Evolutionary conservation across 2,329 filamentous ascomycete species (phyloP).

Genomic region (Coniochaeta sp.): DNA sequence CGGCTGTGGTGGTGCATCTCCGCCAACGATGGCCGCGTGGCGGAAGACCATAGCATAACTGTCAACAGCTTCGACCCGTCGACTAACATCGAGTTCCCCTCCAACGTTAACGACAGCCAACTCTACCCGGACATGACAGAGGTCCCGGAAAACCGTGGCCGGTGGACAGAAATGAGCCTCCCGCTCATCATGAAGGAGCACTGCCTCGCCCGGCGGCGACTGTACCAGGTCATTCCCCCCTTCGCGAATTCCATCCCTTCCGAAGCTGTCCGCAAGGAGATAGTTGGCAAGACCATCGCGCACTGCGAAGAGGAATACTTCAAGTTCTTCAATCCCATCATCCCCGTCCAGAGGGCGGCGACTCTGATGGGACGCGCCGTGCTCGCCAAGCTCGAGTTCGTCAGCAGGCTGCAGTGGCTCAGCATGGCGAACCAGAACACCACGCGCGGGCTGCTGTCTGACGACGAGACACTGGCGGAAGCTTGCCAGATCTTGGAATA

Average conservation of each 20-base stretch:
- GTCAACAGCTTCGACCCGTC: constrained; percentile 27
- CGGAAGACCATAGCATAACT: constrained; percentile 46
- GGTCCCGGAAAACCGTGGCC: constrained; percentile 34
- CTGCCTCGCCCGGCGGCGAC: constrained; percentile 35
- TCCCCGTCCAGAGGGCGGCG: constrained; percentile 8
- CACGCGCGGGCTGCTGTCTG: background rate
- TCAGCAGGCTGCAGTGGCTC: constrained; percentile 8
- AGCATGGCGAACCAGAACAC: constrained; percentile 6
- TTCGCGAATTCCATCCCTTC: background rate
- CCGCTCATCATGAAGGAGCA: constrained; percentile 45
- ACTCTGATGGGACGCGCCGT: constrained; percentile 1
- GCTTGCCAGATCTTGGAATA: constrained; percentile 5
- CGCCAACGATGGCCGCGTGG: constrained; percentile 41
- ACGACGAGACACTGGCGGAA: constrained; percentile 13
- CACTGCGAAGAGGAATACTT: constrained; percentile 3
- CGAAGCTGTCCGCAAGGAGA: constrained; percentile 17
- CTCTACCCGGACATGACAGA: constrained; percentile 38
- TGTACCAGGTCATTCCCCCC: constrained; percentile 30
- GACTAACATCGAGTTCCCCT: constrained; percentile 42
- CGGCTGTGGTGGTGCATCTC: constrained; percentile 48
- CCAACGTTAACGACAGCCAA: constrained; percentile 48
- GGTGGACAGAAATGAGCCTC: constrained; percentile 51
- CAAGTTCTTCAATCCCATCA: constrained; percentile 8
- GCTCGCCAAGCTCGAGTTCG: constrained; percentile 7
- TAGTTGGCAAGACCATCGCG: background rate